These are phyloP conservation scores for Sungouiozyma ichnusensis DNA, from an alignment of 805 yeast species.

Conservation along the genomic window DNA sequence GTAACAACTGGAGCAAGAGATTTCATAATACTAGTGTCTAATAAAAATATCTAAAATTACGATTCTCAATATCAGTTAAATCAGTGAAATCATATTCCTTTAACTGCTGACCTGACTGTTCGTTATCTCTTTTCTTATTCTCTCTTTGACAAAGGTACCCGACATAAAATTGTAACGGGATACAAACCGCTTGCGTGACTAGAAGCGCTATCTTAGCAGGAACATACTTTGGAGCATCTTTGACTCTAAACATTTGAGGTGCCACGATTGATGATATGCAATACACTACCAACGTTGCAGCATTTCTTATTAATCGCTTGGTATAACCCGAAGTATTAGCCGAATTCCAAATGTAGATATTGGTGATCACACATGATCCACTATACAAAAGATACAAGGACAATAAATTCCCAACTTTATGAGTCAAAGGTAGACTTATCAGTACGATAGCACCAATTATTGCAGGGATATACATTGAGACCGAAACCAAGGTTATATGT, in stretches of 20 bases:
- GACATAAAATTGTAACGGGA: slow-evolving; percentile 35
- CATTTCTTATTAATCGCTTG: slow-evolving; percentile 44
- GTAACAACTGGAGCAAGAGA: too few species aligned
- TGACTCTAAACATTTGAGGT: slow-evolving; percentile 48
- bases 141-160: slow-evolving; percentile 38
- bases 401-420: slow-evolving; percentile 37
- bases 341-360: slow-evolving; percentile 51
- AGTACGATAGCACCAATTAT: slow-evolving; percentile 41
- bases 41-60: slow-evolving; percentile 44
- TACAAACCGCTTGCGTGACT: slow-evolving; percentile 38
- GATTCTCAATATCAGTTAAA: slow-evolving; percentile 49
- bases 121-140: slow-evolving; percentile 39
- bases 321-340: slow-evolving; percentile 56
- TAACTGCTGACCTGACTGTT: slow-evolving; percentile 24
- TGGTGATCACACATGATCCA: slow-evolving; percentile 46
- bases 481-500: slow-evolving; percentile 29
- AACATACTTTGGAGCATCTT: slow-evolving; percentile 41
- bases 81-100: slow-evolving; percentile 42
- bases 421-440: slow-evolving; percentile 27
- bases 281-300: slow-evolving; percentile 47
- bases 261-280: slow-evolving; percentile 51
- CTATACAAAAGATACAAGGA: slow-evolving; percentile 43
- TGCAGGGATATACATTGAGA: slow-evolving; percentile 36
- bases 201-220: slow-evolving; percentile 50
- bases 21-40: too few species aligned